Evolutionary conservation across 306 rosid species (phyloP).

Genomic region (Dalbergia oliveri): DNA sequence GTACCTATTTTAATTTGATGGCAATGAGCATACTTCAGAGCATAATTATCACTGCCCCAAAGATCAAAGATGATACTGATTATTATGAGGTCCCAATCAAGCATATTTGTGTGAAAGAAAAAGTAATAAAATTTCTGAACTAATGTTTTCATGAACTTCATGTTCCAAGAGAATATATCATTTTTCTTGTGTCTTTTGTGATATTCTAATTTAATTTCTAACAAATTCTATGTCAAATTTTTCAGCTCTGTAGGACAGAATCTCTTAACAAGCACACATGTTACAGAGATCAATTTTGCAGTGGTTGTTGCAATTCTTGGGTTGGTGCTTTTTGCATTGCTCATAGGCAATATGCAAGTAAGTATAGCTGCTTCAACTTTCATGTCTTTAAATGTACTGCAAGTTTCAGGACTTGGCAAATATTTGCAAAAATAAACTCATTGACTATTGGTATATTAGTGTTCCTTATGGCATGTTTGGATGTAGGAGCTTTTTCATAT

Average conservation of each 20-base stretch:
- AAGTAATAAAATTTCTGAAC: too few species aligned
- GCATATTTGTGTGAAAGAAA: not conserved
- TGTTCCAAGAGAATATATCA: not conserved
- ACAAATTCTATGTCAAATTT: conserved; percentile 38
- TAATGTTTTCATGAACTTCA: not conserved
- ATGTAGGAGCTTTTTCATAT: not conserved
- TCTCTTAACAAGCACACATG: conserved; percentile 56
- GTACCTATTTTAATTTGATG: not conserved
- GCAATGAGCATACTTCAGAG: not conserved
- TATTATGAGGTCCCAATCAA: conserved; percentile 10
- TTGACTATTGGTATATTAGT: not conserved
- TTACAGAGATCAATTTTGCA: conserved; percentile 67
- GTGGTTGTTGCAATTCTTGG: conserved; percentile 64
- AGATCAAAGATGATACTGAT: conserved; percentile 3
- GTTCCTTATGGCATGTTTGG: not conserved
- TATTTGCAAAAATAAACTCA: conserved; percentile 1
- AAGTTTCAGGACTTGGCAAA: conserved; percentile 14
- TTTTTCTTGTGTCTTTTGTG: not conserved
- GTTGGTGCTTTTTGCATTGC: conserved; percentile 63
- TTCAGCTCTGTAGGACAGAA: conserved; percentile 68
- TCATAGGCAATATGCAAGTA: conserved; percentile 73
- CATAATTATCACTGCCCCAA: too few species aligned
- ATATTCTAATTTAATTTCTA: conserved; percentile 5
- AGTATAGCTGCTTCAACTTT: conserved; percentile 2
- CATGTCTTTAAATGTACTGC: not conserved